These are phyloP conservation scores for Medicago truncatula DNA, from an alignment of 306 rosid species.

Conservation along the genomic window MtrunA17r5.0-ANR NC_053049.1:40743501-40744000, in stretches of 20 bases:
- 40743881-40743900: neutral
- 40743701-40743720: neutral
- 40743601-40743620: neutral
- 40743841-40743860: neutral
- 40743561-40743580: neutral
- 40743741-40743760: neutral
- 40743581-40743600: neutral
- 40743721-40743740: neutral
- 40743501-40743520: neutral
- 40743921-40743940: conserved; percentile 8
- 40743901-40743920: neutral
- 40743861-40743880: neutral
- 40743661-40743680: neutral
- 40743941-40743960: neutral
- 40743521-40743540: neutral
- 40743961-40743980: neutral
- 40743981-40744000: neutral
- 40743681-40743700: neutral
- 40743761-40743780: too few relatives aligned
- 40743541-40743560: neutral
- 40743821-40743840: neutral
- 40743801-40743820: conserved; percentile 21
- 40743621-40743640: conserved; percentile 5
- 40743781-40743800: too few relatives aligned
- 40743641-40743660: neutral